Evolutionary conservation across 768 basidiomycete genomes (phyloP).

Genomic region (Punctularia strigosozonata): DNA sequence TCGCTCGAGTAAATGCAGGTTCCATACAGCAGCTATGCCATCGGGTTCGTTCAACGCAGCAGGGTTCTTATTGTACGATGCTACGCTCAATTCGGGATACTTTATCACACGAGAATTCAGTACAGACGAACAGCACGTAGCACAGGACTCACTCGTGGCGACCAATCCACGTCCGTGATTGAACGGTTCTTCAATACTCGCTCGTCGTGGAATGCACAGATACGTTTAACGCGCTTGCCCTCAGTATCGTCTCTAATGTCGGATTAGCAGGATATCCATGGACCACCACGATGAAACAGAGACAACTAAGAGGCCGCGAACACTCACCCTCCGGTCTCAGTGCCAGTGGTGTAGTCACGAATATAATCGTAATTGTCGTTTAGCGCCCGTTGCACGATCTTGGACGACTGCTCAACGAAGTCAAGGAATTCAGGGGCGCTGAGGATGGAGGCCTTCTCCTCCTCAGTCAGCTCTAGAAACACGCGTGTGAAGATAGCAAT

Average conservation of each 20-base stretch:
- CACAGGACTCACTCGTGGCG: constrained; percentile 67
- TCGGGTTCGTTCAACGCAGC: constrained; percentile 91
- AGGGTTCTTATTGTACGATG: constrained; percentile 97
- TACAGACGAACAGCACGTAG: background rate
- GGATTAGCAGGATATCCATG: constrained; percentile 1
- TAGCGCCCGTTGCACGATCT: constrained; percentile 88
- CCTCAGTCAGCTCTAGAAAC: constrained; percentile 67
- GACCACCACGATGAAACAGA: background rate
- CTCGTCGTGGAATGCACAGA: constrained; percentile 93
- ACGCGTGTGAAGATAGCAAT: background rate
- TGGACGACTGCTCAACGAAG: constrained; percentile 90
- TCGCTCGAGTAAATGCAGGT: constrained; percentile 85
- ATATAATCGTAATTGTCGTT: constrained; percentile 97
- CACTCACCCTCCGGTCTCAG: constrained; percentile 65
- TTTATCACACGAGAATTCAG: constrained; percentile 18
- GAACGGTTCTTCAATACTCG: constrained; percentile 86
- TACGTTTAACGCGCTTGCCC: constrained; percentile 78
- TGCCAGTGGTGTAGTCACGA: constrained; percentile 87
- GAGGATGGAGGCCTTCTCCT: constrained; percentile 73
- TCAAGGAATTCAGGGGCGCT: constrained; percentile 86
- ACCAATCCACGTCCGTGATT: constrained; percentile 96
- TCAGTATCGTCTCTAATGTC: constrained; percentile 72
- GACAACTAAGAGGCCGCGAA: constrained; percentile 17
- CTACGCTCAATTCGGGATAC: constrained; percentile 93
- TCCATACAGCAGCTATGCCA: constrained; percentile 96